Base-by-base conservation (phyloP, 2,329 filamentous ascomycete species). In the Aspergillus pseudoglaucus region DNA sequence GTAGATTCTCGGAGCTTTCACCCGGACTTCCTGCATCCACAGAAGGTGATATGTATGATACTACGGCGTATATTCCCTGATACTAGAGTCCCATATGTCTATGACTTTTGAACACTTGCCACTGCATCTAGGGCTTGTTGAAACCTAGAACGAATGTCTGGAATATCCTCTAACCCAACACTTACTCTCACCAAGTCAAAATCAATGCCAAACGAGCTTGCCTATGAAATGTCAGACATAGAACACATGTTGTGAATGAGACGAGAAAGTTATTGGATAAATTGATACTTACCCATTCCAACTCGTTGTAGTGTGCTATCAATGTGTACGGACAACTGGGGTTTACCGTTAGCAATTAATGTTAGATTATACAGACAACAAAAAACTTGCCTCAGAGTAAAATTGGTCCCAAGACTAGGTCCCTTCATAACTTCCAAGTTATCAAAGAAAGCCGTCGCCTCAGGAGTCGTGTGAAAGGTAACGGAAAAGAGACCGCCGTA, bases 351-450 rank as follows among this genome's bases (percentile, higher is more conserved):
- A 60, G 49, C 47, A 43, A 47, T 39, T 46, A 20, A 15, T 3
- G 30, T 17, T 14, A 9, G 22, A 46, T 18, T 15, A 14, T 25
- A 44, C 23, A 33, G 10, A 17, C 10, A 41, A 38, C 14, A 42
- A 32, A 18, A 7, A 32, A 56, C 62, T 55, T 49, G 77, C 75
- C 73, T 85, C 33, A 98, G 75, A 0, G 93, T 97, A 65, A 98
- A 98, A 68, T 98, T 98, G 0, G 93, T 97, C 2, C 93, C 93
- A 44, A 98, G 74, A 68, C 90, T 96, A 0, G 93, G 93, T 0
- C 93, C 93, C 68, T 98, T 98, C 35, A 89, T 84, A 1, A 90
- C 93, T 53, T 94, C 83, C 14, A 98, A 73, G 10, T 80, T 78
- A 68, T 98, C 90, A 68, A 86, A 96, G 66, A 97, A 96, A 1